Conservation (phyloP, 2,329 filamentous ascomycete species). For the Aspergillus sp. region DNA sequence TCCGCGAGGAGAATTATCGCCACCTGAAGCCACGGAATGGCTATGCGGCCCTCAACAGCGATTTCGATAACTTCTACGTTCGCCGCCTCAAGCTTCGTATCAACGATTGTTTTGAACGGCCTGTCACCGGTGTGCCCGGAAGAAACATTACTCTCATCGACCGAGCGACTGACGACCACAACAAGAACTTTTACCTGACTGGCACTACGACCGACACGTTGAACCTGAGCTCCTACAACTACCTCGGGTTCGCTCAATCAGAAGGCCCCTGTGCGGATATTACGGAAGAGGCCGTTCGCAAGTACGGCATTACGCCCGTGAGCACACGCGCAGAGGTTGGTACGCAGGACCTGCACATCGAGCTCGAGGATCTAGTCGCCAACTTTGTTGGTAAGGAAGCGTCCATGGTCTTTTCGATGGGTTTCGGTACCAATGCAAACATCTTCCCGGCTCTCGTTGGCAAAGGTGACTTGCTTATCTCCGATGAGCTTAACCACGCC, state of each 20-base stretch:
- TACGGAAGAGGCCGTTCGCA: conserved; percentile 79
- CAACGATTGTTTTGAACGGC: conserved; percentile 93
- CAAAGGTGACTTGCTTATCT: conserved; percentile 92
- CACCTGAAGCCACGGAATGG: conserved; percentile 81
- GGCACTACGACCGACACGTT: conserved; percentile 91
- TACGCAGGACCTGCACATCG: conserved; percentile 80
- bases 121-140: conserved; percentile 89
- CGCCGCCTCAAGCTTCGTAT: conserved; percentile 89
- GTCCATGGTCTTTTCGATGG: conserved; percentile 98
- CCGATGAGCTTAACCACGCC: conserved; percentile 95
- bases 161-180: conserved; percentile 86
- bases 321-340: conserved; percentile 82
- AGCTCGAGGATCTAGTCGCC: conserved; percentile 88
- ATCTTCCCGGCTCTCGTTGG: conserved; percentile 89
- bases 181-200: conserved; percentile 82
- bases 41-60: conserved; percentile 92
- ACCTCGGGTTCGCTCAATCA: conserved; percentile 96
- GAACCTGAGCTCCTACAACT: conserved; percentile 99
- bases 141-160: conserved; percentile 92
- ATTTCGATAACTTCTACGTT: conserved; percentile 99
- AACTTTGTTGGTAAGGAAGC: conserved; percentile 91
- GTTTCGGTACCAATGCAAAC: conserved; percentile 92
- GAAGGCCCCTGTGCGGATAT: conserved; percentile 94
- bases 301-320: conserved; percentile 78
- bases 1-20: conserved; percentile 82